phyloP scores from a whole-genome alignment of 2,329 filamentous ascomycete species.

The Calonectria multiphialidica region DNA sequence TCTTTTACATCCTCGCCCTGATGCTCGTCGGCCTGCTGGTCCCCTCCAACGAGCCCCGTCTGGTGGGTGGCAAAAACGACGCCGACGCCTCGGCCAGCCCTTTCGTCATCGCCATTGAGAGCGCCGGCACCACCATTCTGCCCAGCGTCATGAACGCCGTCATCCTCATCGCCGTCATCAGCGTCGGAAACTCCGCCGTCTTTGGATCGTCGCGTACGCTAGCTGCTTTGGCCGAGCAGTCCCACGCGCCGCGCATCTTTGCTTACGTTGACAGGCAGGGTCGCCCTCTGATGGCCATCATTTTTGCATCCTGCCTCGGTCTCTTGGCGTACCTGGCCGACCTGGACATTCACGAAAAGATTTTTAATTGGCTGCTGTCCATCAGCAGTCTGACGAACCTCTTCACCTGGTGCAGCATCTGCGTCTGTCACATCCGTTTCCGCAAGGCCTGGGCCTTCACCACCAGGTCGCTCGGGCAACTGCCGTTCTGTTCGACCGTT shows the following conservation, averaged over 20 bases:
- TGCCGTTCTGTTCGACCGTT: conserved; percentile 84
- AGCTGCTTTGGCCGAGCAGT: conserved; percentile 88
- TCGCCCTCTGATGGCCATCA: conserved; percentile 82
- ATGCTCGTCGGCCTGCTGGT: conserved; percentile 86
- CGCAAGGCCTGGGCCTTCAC: conserved; percentile 78
- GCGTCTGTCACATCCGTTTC: conserved; percentile 90
- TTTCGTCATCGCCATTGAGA: conserved; percentile 92
- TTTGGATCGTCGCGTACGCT: conserved; percentile 93
- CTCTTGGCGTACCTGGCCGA: conserved; percentile 84
- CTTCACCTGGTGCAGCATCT: conserved; percentile 88
- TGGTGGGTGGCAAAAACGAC: conserved; percentile 67
- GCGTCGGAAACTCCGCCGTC: conserved; percentile 91
- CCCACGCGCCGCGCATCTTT: conserved; percentile 82
- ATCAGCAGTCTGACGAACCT: conserved; percentile 79
- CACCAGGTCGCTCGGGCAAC: conserved; percentile 77
- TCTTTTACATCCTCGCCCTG: conserved; percentile 92
- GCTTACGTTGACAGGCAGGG: conserved; percentile 87
- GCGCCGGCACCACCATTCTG: conserved; percentile 83
- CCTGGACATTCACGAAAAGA: conserved; percentile 66
- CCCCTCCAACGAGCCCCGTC: conserved; percentile 74
- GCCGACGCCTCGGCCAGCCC: conserved; percentile 83
- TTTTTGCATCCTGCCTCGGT: conserved; percentile 75
- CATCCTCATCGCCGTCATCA: conserved; percentile 90
- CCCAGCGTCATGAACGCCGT: conserved; percentile 95
- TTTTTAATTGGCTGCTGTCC: conserved; percentile 85